Conservation (phyloP, 345 rosid genomes). For the Citrus australasica region DNA sequence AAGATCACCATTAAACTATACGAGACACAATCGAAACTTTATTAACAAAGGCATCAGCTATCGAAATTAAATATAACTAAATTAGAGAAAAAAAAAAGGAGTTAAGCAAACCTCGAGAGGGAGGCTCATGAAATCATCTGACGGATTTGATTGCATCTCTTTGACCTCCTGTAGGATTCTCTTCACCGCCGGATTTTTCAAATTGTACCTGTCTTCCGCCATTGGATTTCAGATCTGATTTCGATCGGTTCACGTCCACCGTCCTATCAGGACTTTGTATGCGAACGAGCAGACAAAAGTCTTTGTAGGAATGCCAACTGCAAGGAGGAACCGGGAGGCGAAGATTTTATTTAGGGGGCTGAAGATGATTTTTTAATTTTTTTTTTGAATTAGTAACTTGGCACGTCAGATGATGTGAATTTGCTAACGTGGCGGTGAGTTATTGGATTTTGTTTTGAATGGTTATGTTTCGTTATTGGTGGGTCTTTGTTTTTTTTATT, state of each 20-base stretch:
- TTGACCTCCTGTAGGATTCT: conserved; percentile 96
- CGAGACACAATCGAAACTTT: background rate
- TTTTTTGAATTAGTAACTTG: background rate
- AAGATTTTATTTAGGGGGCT: background rate
- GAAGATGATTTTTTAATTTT: background rate
- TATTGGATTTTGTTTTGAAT: conserved; percentile 16
- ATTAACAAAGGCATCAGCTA: background rate
- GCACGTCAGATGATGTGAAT: conserved; percentile 13
- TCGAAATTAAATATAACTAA: background rate
- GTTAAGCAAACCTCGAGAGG: conserved; percentile 73
- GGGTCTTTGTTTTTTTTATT: too few relatives aligned
- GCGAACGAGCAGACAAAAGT: background rate
- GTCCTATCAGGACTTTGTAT: background rate
- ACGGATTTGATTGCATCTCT: conserved; percentile 98
- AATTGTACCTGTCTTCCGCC: conserved; percentile 86
- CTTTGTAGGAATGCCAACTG: background rate
- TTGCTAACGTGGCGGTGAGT: conserved; percentile 23
- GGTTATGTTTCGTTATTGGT: background rate
- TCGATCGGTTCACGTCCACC: conserved; percentile 6
- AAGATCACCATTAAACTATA: background rate
- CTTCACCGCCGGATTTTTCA: conserved; percentile 94
- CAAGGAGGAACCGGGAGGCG: background rate
- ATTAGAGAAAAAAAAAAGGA: background rate
- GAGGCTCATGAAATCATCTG: conserved; percentile 97
- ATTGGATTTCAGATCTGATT: conserved; percentile 31